Evolutionary conservation across 169 alveolate genomes (phyloP), one percentile per base, ranked within the genome.

Genomic region (Eimeria sp.): DNA sequence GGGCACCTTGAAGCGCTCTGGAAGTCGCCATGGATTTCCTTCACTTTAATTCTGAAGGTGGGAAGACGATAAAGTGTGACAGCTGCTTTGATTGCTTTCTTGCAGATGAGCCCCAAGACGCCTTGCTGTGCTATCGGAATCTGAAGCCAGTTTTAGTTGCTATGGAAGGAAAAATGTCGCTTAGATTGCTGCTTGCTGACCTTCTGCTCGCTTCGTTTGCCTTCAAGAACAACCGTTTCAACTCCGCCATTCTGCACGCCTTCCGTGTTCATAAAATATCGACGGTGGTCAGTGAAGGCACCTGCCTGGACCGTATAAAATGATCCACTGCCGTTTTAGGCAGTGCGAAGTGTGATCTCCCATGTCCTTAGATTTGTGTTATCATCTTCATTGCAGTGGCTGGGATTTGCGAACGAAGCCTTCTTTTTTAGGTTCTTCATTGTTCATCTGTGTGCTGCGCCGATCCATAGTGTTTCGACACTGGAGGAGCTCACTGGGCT

Each of bases 401-500:
- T 20, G 54, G 56, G 20, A 37, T 27, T 18, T 37, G n/a, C 83
- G 18, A 40, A 40, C 20, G 0, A 54, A 27, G 0, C 4, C 20
- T 9, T 18, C 64, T 27, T 20, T 14, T 46, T 25, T 9, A 77
- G 56, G 10, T 27, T 77, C 43, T 25, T 6, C 85, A 23, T 60
- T 46, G 71, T n/a, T n/a, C 27, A 78, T 18, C 11, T 16, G 71
- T 78, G 88, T 10, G 66, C 60, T 89, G 58, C 76, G 83, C 71
- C 4, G 77, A 8, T 33, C 62, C 76, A 27, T 87, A 94, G 96
- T 66, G 88, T 40, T 68, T 94, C 76, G 90, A 85, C 54, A 66
- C 95, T 58, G 82, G 90, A 14, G 96, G 96, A 62, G 90, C 89
- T 43, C 96, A 94, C 83, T 94, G 96, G 96, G 90, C 95, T 64